Base-by-base conservation (phyloP, 495 filamentous ascomycete genomes). In the Penicillium maclennaniae region DNA sequence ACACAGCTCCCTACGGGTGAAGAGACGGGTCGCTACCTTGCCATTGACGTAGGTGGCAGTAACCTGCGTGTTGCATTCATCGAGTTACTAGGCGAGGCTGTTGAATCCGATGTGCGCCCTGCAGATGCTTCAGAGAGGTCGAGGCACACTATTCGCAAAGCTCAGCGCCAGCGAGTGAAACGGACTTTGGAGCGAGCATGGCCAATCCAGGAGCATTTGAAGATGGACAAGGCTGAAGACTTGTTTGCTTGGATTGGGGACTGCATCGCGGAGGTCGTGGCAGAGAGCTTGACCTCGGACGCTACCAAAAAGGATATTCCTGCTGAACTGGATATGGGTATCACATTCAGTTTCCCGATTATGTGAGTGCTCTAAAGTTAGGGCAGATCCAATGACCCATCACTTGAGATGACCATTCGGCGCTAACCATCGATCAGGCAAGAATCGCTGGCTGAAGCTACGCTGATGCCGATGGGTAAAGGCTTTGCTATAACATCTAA, bases 301-400 rank as follows among this genome's bases (percentile, higher is more conserved):
- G 69, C 67, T 9, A 76, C 74, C 14, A 68, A 66, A 45, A 68
- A 70, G 34, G 63, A 71, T 39, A 61, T 80, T 26, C 73, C 74
- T 7, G 72, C 79, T 28, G 82, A 82, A 59, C 61, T 92, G 43
- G 81, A 86, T 36, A 80, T 92, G 74, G 89, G 89, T 2, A 86
- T 95, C 38, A 90, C 89, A 14, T 95, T 92, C 66, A 89, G 85
- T 71, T 95, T 95, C 59, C 88, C 89, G 12, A 91, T 92, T 71
- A 81, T 84, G 88, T 91, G 76, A 69, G 77, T 31, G 40, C 36
- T 23, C 40, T 44, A 40, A 4, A 14, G 43, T 39, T 25, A 39
- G 26, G 8, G 20, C 19, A 21, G 15, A 34, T 19, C 17, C 15
- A 20, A 8, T 43, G 16, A 9, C 47, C 7, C 23, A 28, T 46